Base-by-base conservation (phyloP, 2,329 filamentous ascomycete species). In the Hymenoscyphus salicellus region DNA sequence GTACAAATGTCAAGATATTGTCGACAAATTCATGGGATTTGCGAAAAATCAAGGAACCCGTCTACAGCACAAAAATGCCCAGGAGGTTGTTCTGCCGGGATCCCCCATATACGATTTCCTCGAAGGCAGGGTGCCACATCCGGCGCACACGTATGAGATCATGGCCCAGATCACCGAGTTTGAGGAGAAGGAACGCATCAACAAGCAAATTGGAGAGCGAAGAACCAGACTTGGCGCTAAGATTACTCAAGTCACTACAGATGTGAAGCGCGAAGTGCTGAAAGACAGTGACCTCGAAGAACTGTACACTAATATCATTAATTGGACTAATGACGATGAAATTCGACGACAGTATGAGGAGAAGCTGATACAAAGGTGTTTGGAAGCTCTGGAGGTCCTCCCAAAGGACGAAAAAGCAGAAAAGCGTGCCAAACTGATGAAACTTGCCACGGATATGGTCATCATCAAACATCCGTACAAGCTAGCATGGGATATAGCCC, bases 401-500 rank as follows among this genome's bases (percentile, higher is more conserved):
- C 85, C 89, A 2, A 66, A 82, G 1, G 76, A 79, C 2, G 80
- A 87, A 64, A 98, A 98, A 77, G 74, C 79, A 0, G 77, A 81
- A 20, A 93, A 96, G 76, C 85, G 91, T 30, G 80, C 86, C 41
- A 88, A 90, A 68, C 89, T 97, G 0, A 78, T 90, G 72, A 89
- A 90, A 65, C 80, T 95, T 61, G 93, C 94, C 0, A 87, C 89
- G 68, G 95, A 94, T 66, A 97, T 99, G 91, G 94, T 99, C 66
- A 91, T 97, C 65, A 95, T 99, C 75, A 93, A 94, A 72, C 93
- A 98, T 71, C 91, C 92, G 0, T 97, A 89, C 78, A 86, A 89
- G 68, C 82, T 96, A 17, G 95, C 95, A 0, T 99, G 96, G 96
- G 89, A 92, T 72, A 89, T 97, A 66, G 85, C 90, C 33, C 82